A percentile compares a stretch with the other conserved stretches of the same genome.
phyloP scores from a whole-genome alignment of 768 basidiomycete species.

The Antrodiella citrinella region DNA sequence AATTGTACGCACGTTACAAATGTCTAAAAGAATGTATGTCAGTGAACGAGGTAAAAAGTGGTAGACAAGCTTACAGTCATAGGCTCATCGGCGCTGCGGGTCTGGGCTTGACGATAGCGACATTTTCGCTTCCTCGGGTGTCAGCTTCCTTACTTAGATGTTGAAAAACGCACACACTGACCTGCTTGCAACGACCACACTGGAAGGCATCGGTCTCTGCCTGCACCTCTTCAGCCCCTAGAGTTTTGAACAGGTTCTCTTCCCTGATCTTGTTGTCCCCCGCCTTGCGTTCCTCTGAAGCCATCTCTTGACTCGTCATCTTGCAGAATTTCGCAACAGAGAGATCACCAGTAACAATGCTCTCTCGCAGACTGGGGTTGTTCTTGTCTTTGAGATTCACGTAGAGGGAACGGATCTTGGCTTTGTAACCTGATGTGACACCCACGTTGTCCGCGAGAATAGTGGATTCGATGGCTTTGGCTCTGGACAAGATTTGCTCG shows the following conservation, averaged over 20 bases:
- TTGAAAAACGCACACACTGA: conserved; percentile 19
- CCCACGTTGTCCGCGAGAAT: conserved; percentile 42
- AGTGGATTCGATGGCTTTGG: conserved; percentile 63
- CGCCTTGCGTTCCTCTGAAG: conserved; percentile 83
- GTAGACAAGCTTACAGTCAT: conserved; percentile 69
- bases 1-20: conserved; percentile 70
- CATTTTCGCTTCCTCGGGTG: conserved; percentile 85
- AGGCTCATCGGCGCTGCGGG: conserved; percentile 94
- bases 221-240: conserved; percentile 82
- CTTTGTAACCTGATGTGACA: conserved; percentile 46
- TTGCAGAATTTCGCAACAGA: conserved; percentile 58
- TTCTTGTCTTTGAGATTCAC: conserved; percentile 95
- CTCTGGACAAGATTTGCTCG: conserved; percentile 58
- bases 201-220: conserved; percentile 99
- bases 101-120: conserved; percentile 93
- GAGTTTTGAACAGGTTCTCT: conserved; percentile 84
- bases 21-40: conserved; percentile 38
- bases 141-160: too few relatives aligned
- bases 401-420: conserved; percentile 80
- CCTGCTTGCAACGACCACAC: conserved; percentile 90
- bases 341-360: conserved; percentile 78
- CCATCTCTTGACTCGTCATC: conserved; percentile 95
- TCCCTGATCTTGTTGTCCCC: conserved; percentile 76
- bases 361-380: conserved; percentile 81
- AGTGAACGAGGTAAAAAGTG: background rate